phyloP scores from a whole-genome alignment of 108 stramenopile genomes.

The Fistulifera pelliculosa region DNA sequence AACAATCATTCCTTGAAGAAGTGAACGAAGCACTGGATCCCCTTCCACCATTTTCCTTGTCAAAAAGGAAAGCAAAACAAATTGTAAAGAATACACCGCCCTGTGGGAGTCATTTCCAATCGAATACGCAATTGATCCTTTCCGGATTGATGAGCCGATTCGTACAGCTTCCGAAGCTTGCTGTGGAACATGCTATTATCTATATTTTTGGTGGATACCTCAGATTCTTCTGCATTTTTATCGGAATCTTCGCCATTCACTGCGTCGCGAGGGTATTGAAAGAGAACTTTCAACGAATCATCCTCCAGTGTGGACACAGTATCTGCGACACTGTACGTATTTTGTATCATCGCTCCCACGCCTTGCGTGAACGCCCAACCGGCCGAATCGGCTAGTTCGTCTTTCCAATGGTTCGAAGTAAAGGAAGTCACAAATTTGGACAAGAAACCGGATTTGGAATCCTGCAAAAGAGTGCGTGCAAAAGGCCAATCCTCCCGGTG shows the following conservation, averaged over 20 bases:
- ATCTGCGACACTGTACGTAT: conserved; percentile 9
- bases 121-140: conserved; percentile 13
- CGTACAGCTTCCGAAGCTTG: conserved; percentile 6
- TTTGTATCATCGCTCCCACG: conserved; percentile 16
- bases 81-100: neutral
- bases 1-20: neutral
- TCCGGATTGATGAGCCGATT: conserved; percentile 16
- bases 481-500: neutral
- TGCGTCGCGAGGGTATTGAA: conserved; percentile 4
- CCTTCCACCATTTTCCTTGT: conserved; percentile 2
- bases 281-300: neutral
- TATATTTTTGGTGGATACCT: neutral
- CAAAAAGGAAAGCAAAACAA: conserved; percentile 15
- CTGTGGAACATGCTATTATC: conserved; percentile 8
- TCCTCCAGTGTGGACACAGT: neutral
- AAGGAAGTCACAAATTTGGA: neutral
- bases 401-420: conserved; percentile 10
- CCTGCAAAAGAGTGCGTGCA: neutral
- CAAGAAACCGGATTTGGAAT: neutral
- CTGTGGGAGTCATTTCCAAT: conserved; percentile 5
- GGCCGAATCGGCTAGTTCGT: conserved; percentile 15
- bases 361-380: conserved; percentile 15
- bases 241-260: neutral
- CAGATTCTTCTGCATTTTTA: neutral
- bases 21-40: conserved; percentile 1